A percentile compares a stretch with the other conserved stretches of the same genome.
phyloP scores from a whole-genome alignment of 2,329 filamentous ascomycete genomes.

The Didymella segeticola region DNA sequence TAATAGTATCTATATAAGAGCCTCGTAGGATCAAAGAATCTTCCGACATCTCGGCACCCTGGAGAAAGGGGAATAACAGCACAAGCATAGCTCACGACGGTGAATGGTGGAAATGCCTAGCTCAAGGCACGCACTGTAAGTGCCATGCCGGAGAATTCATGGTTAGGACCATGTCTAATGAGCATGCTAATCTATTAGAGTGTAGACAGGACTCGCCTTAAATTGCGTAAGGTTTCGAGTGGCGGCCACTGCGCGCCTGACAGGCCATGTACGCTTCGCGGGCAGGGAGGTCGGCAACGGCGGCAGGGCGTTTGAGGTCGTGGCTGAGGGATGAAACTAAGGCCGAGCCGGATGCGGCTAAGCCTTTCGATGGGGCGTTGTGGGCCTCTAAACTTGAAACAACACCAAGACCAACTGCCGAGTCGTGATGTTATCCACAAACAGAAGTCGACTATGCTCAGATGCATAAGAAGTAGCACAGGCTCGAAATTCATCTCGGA shows the following conservation, averaged over 20 bases:
- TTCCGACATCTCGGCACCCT: not conserved
- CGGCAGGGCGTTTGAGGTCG: not conserved
- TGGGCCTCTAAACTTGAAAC: slow-evolving; percentile 12
- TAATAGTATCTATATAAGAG: slow-evolving; percentile 5
- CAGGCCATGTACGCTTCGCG: not conserved
- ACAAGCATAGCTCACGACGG: not conserved
- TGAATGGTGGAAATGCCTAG: slow-evolving; percentile 10
- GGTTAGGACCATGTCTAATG: not conserved
- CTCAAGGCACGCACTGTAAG: not conserved
- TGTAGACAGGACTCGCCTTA: not conserved
- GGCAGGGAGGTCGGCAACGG: not conserved
- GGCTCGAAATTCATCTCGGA: not conserved
- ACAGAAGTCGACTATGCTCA: not conserved
- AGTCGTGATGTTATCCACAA: not conserved
- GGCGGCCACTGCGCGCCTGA: not conserved
- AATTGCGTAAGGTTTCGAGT: slow-evolving; percentile 1
- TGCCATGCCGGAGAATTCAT: slow-evolving; percentile 6
- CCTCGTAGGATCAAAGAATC: not conserved
- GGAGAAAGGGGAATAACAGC: not conserved
- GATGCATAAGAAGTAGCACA: not conserved
- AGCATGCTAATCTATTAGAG: not conserved
- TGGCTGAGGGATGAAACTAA: slow-evolving; percentile 1
- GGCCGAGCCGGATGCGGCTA: slow-evolving; percentile 1
- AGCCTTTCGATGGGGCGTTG: not conserved
- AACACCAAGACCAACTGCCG: not conserved